A percentile compares a stretch with the other conserved stretches of the same genome.
Conservation (phyloP, 2,329 filamentous ascomycete genomes). For the Fusarium humuli region DNA sequence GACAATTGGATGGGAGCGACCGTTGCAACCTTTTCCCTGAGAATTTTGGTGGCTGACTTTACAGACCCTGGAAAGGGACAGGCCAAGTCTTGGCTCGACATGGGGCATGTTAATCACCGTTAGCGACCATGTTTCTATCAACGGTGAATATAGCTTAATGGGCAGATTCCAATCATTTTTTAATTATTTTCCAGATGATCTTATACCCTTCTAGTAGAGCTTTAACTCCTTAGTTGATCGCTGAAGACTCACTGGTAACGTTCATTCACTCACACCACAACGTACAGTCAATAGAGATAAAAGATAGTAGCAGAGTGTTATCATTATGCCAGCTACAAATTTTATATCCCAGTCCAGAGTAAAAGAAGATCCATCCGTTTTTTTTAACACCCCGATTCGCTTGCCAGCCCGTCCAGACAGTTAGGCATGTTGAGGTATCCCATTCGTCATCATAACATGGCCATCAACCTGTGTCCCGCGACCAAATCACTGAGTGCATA, state of each 20-base stretch:
- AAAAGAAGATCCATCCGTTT: conserved; percentile 28
- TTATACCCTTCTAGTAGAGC: background rate
- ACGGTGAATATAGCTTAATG: background rate
- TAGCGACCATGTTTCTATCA: background rate
- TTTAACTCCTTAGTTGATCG: background rate
- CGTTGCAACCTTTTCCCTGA: conserved; percentile 16
- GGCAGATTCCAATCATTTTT: background rate
- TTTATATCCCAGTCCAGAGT: conserved; percentile 30
- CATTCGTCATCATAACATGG: conserved; percentile 40
- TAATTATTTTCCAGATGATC: background rate
- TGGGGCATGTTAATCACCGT: background rate
- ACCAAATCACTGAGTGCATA: conserved; percentile 28
- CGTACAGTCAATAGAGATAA: background rate
- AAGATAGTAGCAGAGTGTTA: conserved; percentile 31
- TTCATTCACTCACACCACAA: background rate
- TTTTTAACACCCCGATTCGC: conserved; percentile 27
- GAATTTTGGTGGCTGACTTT: conserved; percentile 7
- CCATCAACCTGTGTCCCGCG: conserved; percentile 27
- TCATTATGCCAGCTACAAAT: conserved; percentile 36
- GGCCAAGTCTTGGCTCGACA: conserved; percentile 21
- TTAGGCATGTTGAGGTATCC: conserved; percentile 32
- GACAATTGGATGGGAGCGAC: conserved; percentile 9
- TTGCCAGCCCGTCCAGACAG: conserved; percentile 36
- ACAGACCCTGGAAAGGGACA: conserved; percentile 23
- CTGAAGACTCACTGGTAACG: background rate